phyloP scores from a whole-genome alignment of 305 asterid species.

The Caryopteris hybrid region DNA sequence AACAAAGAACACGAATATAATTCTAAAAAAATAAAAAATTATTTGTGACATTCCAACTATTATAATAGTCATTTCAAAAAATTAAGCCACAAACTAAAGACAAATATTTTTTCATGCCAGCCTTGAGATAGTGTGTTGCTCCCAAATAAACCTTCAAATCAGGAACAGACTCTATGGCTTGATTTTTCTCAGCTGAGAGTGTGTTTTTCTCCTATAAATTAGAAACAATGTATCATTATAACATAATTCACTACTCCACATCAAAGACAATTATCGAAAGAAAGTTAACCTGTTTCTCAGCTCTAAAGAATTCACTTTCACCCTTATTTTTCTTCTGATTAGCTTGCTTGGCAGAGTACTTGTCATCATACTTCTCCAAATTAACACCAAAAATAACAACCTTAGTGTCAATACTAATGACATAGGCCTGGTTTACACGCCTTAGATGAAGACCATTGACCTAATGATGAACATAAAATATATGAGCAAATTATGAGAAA shows the following conservation, averaged over 20 bases:
- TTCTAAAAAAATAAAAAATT: too few relatives aligned
- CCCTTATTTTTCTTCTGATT: constrained; percentile 63
- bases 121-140: too few relatives aligned
- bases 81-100: too few relatives aligned
- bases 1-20: too few relatives aligned
- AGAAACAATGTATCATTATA: neutral
- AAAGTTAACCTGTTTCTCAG: constrained; percentile 42
- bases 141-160: too few relatives aligned
- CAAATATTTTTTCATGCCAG: too few relatives aligned
- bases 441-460: constrained; percentile 88
- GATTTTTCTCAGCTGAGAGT: constrained; percentile 65
- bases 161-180: too few relatives aligned
- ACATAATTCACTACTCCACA: neutral
- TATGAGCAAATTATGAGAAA: neutral
- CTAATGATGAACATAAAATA: neutral
- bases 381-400: constrained; percentile 44
- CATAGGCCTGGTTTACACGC: constrained; percentile 77
- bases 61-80: too few relatives aligned
- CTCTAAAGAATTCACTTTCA: constrained; percentile 55
- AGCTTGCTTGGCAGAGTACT: constrained; percentile 52
- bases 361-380: constrained; percentile 55
- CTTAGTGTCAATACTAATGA: constrained; percentile 62
- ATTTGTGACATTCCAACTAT: too few relatives aligned
- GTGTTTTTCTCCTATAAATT: constrained; percentile 50
- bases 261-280: neutral